Evolutionary conservation across 2,329 filamentous ascomycete species (phyloP).

Genomic region (Dryadomyces quercus-mongolicae): DNA sequence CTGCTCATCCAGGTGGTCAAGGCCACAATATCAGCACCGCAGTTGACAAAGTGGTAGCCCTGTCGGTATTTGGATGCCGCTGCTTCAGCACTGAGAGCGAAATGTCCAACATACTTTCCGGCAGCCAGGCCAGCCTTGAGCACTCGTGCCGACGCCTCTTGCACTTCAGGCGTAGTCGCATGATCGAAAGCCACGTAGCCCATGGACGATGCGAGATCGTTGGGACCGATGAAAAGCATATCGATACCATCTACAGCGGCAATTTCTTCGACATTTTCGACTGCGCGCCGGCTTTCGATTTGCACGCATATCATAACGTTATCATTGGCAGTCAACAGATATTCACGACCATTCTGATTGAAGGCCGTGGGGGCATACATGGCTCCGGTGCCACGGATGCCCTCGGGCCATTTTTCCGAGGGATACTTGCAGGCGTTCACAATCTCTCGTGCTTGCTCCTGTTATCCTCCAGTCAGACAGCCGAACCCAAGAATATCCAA

Average conservation of each 20-base stretch:
- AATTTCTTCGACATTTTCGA: slow-evolving; percentile 32
- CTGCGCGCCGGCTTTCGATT: slow-evolving; percentile 28
- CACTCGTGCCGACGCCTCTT: slow-evolving; percentile 16
- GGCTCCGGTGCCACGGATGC: slow-evolving; percentile 17
- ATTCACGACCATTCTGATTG: slow-evolving; percentile 26
- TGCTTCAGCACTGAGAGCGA: slow-evolving; percentile 19
- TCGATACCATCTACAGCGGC: slow-evolving; percentile 28
- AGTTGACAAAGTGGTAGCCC: slow-evolving; percentile 25
- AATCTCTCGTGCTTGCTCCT: slow-evolving; percentile 20
- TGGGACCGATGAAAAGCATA: slow-evolving; percentile 32
- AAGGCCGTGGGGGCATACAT: slow-evolving; percentile 20
- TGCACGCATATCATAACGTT: slow-evolving; percentile 30
- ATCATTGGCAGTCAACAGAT: slow-evolving; percentile 36
- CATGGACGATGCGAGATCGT: slow-evolving; percentile 28
- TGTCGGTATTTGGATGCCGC: slow-evolving; percentile 16
- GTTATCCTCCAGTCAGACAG: neutral
- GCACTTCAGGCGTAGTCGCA: slow-evolving; percentile 18
- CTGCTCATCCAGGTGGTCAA: slow-evolving; percentile 21
- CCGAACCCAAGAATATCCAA: neutral
- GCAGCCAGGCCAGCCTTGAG: slow-evolving; percentile 17
- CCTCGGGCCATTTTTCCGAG: slow-evolving; percentile 25
- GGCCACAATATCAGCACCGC: slow-evolving; percentile 24
- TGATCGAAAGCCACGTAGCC: slow-evolving; percentile 27
- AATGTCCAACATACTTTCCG: slow-evolving; percentile 22
- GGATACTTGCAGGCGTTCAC: slow-evolving; percentile 39